Evolutionary conservation across 495 filamentous ascomycete genomes (phyloP).

Genomic region (Podospora anserina): DNA sequence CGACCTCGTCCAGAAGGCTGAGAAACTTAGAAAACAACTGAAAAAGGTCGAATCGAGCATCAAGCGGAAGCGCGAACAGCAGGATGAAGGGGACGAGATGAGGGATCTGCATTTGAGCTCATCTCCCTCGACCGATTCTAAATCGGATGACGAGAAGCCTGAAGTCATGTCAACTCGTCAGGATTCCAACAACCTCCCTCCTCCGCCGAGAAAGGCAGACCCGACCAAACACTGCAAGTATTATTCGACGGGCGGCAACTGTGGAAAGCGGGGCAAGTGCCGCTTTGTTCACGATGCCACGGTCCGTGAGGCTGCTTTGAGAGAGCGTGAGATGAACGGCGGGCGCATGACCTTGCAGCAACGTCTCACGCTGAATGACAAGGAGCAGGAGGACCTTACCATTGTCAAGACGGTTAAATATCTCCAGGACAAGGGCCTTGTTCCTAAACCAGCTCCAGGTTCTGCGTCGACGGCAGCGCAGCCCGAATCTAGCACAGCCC

Average conservation of each 20-base stretch:
- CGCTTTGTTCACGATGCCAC: slow-evolving; percentile 57
- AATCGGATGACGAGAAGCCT: slow-evolving; percentile 47
- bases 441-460: slow-evolving; percentile 16
- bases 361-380: slow-evolving; percentile 54
- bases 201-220: slow-evolving; percentile 48
- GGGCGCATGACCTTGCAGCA: slow-evolving; percentile 56
- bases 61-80: slow-evolving; percentile 55
- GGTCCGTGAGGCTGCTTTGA: slow-evolving; percentile 51
- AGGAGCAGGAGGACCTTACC: slow-evolving; percentile 55
- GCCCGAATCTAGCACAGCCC: slow-evolving; percentile 12
- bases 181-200: slow-evolving; percentile 34
- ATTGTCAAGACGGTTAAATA: slow-evolving; percentile 53
- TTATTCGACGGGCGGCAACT: slow-evolving; percentile 57
- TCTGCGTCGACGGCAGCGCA: slow-evolving; percentile 17
- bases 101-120: slow-evolving; percentile 37
- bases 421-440: slow-evolving; percentile 43
- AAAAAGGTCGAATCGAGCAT: slow-evolving; percentile 52
- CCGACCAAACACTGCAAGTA: slow-evolving; percentile 58
- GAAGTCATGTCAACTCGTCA: slow-evolving; percentile 46
- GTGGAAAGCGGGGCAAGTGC: slow-evolving; percentile 63
- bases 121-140: slow-evolving; percentile 39
- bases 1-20: slow-evolving; percentile 44
- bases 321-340: slow-evolving; percentile 51
- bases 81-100: slow-evolving; percentile 58
- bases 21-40: slow-evolving; percentile 49